These are phyloP conservation scores for Avena insularis DNA, from an alignment of 176 grass and related monocot species.

Conservation along the genomic window DNA sequence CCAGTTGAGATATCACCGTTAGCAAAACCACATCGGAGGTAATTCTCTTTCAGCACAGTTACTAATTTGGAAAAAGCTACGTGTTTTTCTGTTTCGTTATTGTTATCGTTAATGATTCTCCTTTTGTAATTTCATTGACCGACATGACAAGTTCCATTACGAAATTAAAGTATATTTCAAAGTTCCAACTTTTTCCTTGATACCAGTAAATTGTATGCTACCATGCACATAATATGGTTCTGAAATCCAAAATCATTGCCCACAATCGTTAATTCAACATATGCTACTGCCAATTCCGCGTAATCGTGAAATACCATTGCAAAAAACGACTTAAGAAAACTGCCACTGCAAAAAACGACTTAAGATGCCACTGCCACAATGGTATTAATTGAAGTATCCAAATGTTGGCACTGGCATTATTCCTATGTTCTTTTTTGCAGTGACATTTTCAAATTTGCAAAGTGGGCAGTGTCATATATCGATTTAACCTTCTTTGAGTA, in stretches of 20 bases:
- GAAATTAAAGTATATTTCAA: neutral
- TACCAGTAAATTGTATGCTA: neutral
- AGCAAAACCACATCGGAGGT: constrained; percentile 95
- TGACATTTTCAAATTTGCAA: neutral
- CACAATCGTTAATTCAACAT: neutral
- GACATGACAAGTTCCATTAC: neutral
- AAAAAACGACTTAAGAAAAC: neutral
- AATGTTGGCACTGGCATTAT: neutral
- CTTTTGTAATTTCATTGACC: constrained; percentile 12
- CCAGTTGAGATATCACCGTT: constrained; percentile 97
- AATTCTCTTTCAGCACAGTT: constrained; percentile 22
- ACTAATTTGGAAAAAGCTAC: constrained; percentile 15
- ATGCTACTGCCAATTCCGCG: neutral
- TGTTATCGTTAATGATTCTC: neutral
- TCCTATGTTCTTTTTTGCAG: neutral
- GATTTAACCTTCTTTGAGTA: constrained; percentile 6
- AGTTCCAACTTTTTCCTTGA: neutral
- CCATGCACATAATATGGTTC: constrained; percentile 14
- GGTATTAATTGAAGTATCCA: neutral
- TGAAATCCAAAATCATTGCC: neutral
- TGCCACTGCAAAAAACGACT: neutral
- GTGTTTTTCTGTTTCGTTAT: constrained; percentile 9
- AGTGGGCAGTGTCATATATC: neutral
- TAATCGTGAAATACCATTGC: neutral
- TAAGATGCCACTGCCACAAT: neutral